These are phyloP conservation scores for Lichtheimia corymbifera DNA, from an alignment of 371 early-diverging fungal genomes.

Conservation along the genomic window DNA sequence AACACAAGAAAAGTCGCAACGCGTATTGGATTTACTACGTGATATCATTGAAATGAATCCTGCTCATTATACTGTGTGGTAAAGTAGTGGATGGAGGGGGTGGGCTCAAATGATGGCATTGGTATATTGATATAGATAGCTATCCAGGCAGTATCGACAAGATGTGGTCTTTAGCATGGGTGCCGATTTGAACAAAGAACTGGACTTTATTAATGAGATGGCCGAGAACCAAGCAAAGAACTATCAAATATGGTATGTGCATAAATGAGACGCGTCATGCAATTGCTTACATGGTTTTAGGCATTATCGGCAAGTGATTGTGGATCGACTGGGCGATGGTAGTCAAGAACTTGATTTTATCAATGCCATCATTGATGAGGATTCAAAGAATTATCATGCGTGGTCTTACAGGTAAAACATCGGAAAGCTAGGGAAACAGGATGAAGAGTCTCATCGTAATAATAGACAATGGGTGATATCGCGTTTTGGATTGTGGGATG, in stretches of 20 bases:
- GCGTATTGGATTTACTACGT: conserved; percentile 81
- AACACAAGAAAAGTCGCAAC: conserved; percentile 70
- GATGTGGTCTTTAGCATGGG: conserved; percentile 68
- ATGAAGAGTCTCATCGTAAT: not conserved
- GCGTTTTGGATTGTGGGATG: conserved; percentile 76
- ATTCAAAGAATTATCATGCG: conserved; percentile 97
- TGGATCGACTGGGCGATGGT: conserved; percentile 60
- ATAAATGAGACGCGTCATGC: not conserved
- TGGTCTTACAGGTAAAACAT: conserved; percentile 83
- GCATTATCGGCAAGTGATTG: conserved; percentile 89
- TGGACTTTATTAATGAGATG: conserved; percentile 73
- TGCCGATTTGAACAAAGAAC: conserved; percentile 67
- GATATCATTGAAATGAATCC: conserved; percentile 84
- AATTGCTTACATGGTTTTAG: conserved; percentile 28
- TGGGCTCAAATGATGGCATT: no score
- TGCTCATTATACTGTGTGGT: conserved; percentile 96
- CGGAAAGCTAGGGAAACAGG: not conserved
- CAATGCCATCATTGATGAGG: conserved; percentile 68
- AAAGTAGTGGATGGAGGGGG: conserved; percentile 9
- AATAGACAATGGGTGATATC: conserved; percentile 88
- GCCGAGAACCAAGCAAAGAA: conserved; percentile 83
- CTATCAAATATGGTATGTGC: conserved; percentile 90
- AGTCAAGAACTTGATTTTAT: conserved; percentile 71
- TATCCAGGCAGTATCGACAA: conserved; percentile 81
- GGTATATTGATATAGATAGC: no score